Base-by-base conservation (phyloP, 2,329 filamentous ascomycete species). In the Teratosphaeria pseudoeucalypti region DNA sequence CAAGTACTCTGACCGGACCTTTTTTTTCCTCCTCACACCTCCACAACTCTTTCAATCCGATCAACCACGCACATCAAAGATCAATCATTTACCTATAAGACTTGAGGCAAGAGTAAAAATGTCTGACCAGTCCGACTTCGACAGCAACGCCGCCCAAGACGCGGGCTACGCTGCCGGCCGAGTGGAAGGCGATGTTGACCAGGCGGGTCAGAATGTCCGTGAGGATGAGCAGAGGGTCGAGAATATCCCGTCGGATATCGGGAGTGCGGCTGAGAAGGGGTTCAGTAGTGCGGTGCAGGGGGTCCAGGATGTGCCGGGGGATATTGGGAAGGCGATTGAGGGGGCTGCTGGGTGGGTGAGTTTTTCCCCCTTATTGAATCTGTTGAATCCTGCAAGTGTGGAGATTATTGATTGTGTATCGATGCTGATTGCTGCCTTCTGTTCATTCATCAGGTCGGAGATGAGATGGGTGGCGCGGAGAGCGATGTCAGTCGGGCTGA, bases 141-240 rank as follows among this genome's bases (percentile, higher is more conserved):
- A 63, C 32, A 55, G 62, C 37, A 58, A 53, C 27, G 62, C 62
- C 32, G 63, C 62, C 12, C 57, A 60, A 12, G 62, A 61, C 55
- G 63, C 63, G 2, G 63, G 63, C 29, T 60, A 62, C 23, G 58
- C 62, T 2, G 63, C 62, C 34, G 63, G 63, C 43, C 52, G 34
- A 52, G 62, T 57, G 29, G 59, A 58, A 32, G 58, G 54, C 34
- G 58, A 59, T 32, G 62, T 62, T 55, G 57, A 62, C 58, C 55
- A 61, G 29, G 63, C 58, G 14, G 54, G 62, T 52, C 49, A 63
- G 52, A 58, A 61, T 37, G 57, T 64, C 34, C 57, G 54, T 43
- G 55, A 58, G 32, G 61, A 59, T 53, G 59, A 61, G 53, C 61
- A 63, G 26, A 16, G 56, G 54, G 63, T 64, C 14, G 57, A 62